These are phyloP conservation scores for Baeospora myosura DNA, from an alignment of 1,284 basidiomycete genomes.

Conservation along the genomic window DNA sequence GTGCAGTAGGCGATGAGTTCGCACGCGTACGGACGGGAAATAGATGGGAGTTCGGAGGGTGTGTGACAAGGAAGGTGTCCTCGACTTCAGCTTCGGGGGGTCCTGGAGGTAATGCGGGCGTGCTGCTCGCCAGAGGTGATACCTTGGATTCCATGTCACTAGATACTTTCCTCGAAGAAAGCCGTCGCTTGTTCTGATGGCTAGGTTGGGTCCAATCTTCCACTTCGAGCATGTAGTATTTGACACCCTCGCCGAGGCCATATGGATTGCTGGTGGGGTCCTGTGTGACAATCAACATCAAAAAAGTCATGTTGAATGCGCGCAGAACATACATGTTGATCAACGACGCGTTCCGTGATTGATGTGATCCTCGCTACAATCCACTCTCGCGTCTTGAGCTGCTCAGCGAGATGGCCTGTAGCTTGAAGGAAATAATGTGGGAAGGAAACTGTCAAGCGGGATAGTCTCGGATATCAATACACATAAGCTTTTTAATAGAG, in stretches of 20 bases:
- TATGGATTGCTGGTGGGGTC: conserved; percentile 70
- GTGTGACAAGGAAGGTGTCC: conserved; percentile 53
- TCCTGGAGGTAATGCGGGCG: conserved; percentile 28
- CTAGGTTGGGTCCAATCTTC: conserved; percentile 84
- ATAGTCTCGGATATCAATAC: conserved; percentile 30
- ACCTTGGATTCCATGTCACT: conserved; percentile 29
- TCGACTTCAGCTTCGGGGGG: conserved; percentile 63
- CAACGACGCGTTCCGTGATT: conserved; percentile 80
- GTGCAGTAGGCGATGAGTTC: conserved; percentile 53
- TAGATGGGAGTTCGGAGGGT: conserved; percentile 54
- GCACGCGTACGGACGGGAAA: conserved; percentile 56
- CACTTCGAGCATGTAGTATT: conserved; percentile 90
- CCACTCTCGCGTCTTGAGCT: conserved; percentile 85
- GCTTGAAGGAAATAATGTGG: conserved; percentile 96
- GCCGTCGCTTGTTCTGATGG: conserved; percentile 46
- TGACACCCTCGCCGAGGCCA: conserved; percentile 82
- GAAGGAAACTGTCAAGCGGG: conserved; percentile 66
- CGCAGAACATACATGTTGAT: conserved; percentile 54
- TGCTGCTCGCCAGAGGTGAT: conserved; percentile 12
- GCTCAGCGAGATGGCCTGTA: conserved; percentile 76
- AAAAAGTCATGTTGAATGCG: not conserved
- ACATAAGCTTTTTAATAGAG: no score
- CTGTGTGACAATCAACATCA: conserved; percentile 27
- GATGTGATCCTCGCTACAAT: conserved; percentile 88
- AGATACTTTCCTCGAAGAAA: conserved; percentile 41